These are phyloP conservation scores for Cryphonectria radicalis DNA, from an alignment of 2,329 filamentous ascomycete species.

Conservation along the genomic window DNA sequence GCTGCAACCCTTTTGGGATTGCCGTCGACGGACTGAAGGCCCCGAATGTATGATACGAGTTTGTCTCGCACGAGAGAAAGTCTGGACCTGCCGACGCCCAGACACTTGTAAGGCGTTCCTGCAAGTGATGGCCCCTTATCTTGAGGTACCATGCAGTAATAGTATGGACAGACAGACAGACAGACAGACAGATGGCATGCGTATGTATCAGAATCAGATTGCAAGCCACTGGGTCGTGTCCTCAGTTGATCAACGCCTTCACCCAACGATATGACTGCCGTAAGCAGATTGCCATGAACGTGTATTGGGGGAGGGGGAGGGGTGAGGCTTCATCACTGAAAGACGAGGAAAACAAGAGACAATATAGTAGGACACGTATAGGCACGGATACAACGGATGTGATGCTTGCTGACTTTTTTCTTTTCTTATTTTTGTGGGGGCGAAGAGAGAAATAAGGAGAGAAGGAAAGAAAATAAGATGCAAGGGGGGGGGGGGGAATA, in stretches of 20 bases:
- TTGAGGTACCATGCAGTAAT: not conserved
- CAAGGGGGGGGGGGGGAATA: not conserved
- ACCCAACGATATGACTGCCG: not conserved
- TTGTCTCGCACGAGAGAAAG: not conserved
- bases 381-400: not conserved
- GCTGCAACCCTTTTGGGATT: not conserved
- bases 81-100: not conserved
- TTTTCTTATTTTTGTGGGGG: not conserved
- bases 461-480: not conserved
- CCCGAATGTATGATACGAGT: not conserved
- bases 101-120: not conserved
- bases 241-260: not conserved
- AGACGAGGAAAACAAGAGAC: not conserved
- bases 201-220: not conserved
- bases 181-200: too few species aligned
- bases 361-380: not conserved
- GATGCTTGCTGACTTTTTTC: not conserved
- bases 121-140: not conserved
- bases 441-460: not conserved
- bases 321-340: not conserved
- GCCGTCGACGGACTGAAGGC: not conserved
- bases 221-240: not conserved
- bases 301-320: too few species aligned
- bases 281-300: not conserved
- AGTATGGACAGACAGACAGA: too few species aligned